phyloP scores from a whole-genome alignment of 495 filamentous ascomycete genomes.

The Parathielavia appendiculata region DNA sequence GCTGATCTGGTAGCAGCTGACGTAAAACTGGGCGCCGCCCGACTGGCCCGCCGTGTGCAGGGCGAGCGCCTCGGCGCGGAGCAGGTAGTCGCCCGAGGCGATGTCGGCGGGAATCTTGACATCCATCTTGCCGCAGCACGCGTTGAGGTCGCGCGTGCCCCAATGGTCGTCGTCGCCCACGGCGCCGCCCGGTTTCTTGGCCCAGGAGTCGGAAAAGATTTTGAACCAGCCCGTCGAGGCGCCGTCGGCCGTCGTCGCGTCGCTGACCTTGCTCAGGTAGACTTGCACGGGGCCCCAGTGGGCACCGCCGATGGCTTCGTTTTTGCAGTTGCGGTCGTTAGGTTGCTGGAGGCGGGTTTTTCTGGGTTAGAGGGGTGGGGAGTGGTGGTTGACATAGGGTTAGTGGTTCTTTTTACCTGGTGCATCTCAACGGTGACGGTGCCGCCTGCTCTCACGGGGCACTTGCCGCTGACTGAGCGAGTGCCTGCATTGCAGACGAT shows the following conservation, averaged over 20 bases:
- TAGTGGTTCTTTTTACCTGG: constrained; percentile 42
- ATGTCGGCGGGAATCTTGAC: constrained; percentile 46
- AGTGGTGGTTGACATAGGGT: no score
- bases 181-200: constrained; percentile 30
- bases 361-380: no score
- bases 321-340: constrained; percentile 37
- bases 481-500: constrained; percentile 41
- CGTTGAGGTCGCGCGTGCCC: constrained; percentile 50
- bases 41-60: constrained; percentile 41
- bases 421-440: constrained; percentile 52
- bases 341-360: constrained; percentile 37
- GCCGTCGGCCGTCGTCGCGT: constrained; percentile 45
- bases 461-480: constrained; percentile 35
- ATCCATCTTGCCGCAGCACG: constrained; percentile 48
- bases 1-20: constrained; percentile 48
- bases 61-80: constrained; percentile 50
- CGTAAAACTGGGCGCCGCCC: constrained; percentile 46
- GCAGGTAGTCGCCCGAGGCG: constrained; percentile 48
- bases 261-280: constrained; percentile 51
- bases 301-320: constrained; percentile 47
- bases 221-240: constrained; percentile 49
- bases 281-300: constrained; percentile 47
- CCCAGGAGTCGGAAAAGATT: constrained; percentile 47
- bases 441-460: constrained; percentile 43
- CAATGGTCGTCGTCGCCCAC: constrained; percentile 44